Evolutionary conservation across 805 yeast genomes (phyloP), one percentile per base, ranked within the genome.

Genomic region (Sungouiella blattae): DNA sequence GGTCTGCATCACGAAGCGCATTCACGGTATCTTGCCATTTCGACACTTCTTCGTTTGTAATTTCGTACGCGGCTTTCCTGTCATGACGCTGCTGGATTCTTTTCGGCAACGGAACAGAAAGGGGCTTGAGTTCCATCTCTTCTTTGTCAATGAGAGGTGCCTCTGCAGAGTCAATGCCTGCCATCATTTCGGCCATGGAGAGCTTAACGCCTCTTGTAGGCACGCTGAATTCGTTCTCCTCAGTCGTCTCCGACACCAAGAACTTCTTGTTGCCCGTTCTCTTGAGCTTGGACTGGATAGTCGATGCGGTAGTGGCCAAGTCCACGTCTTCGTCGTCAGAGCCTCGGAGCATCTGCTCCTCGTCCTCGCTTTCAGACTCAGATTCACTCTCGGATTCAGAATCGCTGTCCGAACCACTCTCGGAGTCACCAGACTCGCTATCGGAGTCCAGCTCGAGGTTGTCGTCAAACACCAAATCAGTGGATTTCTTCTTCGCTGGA

Each of bases 21-120:
- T 78, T 78, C 16, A 93, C 87, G 1, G 82, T 76, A 33, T 88
- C 96, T 36, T 80, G 76, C 98, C 98, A 93, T 59, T 83, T 84
- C 40, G 78, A 72, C 5, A 91, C 85, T 55, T 93, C 95, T 28
- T 82, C 83, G 47, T 82, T 87, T 29, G 96, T 79, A 22, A 93
- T 75, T 38, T 86, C 94, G 57, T 85, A 89, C 0, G 98, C 98
- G 2, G 91, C 97, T 38, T 71, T 73, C 54, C 98, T 75, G 49
- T 89, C 96, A 46, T 83, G 75, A 54, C 93, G 78, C 49, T 85
- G 77, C 60, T 88, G 95, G 36, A 91, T 80, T 46, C 95, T 77
- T 50, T 78, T 77, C 1, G 97, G 96, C 36, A 88, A 69, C 2
- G 98, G 97, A 9, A 87, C 80, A 0, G 83, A 75, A 32, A 87